Base-by-base conservation (phyloP, 768 basidiomycete species). In the Pleurotus cornucopiae region DNA sequence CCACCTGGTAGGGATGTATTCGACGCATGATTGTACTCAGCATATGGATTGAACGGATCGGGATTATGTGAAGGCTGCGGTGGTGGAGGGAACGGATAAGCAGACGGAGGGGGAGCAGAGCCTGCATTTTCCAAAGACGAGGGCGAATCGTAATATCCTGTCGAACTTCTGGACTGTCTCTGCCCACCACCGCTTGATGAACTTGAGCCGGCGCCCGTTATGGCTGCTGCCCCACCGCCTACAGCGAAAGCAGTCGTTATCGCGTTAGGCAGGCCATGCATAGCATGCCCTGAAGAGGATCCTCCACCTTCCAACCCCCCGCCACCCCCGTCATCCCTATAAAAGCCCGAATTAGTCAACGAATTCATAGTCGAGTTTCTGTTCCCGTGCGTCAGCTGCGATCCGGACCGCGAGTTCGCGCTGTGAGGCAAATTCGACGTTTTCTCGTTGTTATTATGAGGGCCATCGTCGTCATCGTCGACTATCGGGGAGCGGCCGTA, bases 401-500 rank as follows among this genome's bases (percentile, higher is more conserved):
- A 45, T 12, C 54, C 55, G 46, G 49, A 57, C 57, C 43, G 18
- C 52, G 65, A 55, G 60, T 60, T n/a, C 58, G 69, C 54, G 61
- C 60, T 57, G 61, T 53, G 57, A 16, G 49, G 39, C 11, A 34
- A 34, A 34, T 34, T 34, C 30, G 9, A 34, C 30, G 30, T 34
- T 49, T 48, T 21, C 12, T 40, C 16, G 51, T 21, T 11, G 12
- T 53, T 53, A 20, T 41, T 20, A 12, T 54, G 66, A 12, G 39
- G n/a, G 44, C 9, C 40, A 20, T 74, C 74, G 21, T 81, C 80
- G 52, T 86, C 83, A 52, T 85, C 87, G 60, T 86, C 86, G 57
- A 84, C 86, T 34, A 91, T 72, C 25, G 85, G 85, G 0, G 79
- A 72, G 49, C 89, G 81, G 63, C 82, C 77, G 66, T 85, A 80